Base-by-base conservation (phyloP, 2,329 filamentous ascomycete genomes). In the Furcasterigmium sp. region DNA sequence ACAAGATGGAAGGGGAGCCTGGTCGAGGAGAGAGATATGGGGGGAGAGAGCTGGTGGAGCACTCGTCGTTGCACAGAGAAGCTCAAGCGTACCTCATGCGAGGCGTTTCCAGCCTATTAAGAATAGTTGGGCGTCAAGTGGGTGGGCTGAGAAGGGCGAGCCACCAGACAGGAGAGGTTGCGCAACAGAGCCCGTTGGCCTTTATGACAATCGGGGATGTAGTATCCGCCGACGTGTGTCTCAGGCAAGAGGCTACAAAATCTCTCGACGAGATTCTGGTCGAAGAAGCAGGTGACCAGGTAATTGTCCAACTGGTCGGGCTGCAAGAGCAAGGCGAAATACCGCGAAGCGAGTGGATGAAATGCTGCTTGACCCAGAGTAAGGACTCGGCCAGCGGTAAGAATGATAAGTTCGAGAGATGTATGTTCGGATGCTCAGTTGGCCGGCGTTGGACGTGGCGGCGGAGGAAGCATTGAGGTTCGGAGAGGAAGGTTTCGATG, bases 21-120 rank as follows among this genome's bases (percentile, higher is more conserved):
- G n/a, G n/a, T n/a, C 38, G 46, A 44, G 48, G 44, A 47, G 46
- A 47, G 47, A 48, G 46, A 48, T 48, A 44, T 48, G 46, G 44
- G 44, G 23, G 23, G 23, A 26, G 23, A n/a, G n/a, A n/a, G 23
- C 23, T 11, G 23, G 23, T 26, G 32, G 15, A 35, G 32, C 32
- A 15, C n/a, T 7, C 15, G 9, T n/a, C 5, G 32, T 35, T 35
- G 32, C 32, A 35, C 32, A 35, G 32, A 8, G 35, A 14, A 19
- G 14, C 35, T 19, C 21, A 25, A 6, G 19, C 35, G n/a, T 37
- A 37, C 35, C 35, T 37, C 35, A 20, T 23, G 35, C 35, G 35
- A 37, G 21, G 13, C 19, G 13, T 20, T 19, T n/a, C 35, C 21
- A 14, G 18, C 35, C 35, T 8, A 18, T 15, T 18, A n/a, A 15